Conservation (phyloP, 106 monocot species). For the Dendrobium chrysotoxum region DNA sequence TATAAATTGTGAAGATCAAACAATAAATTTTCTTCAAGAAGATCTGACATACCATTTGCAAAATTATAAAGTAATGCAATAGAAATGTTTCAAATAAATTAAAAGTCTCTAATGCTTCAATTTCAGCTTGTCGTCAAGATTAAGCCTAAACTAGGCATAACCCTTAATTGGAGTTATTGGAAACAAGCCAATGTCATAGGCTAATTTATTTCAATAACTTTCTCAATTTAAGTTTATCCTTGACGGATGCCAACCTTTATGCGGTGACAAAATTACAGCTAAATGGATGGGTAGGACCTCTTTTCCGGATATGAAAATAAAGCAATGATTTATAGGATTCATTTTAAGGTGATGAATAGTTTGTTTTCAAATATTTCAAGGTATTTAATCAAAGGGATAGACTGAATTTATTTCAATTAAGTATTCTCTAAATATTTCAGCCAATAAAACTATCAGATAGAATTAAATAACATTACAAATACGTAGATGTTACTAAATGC, state of each 20-base stretch:
- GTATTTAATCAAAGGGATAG: neutral
- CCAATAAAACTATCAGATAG: neutral
- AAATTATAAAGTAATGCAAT: neutral
- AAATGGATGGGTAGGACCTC: neutral
- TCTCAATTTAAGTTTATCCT: neutral
- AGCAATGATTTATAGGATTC: neutral
- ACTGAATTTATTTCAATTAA: neutral
- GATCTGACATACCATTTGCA: neutral
- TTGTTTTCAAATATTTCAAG: neutral
- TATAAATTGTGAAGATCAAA: neutral
- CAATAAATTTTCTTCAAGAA: neutral
- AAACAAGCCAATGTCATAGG: neutral
- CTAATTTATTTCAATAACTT: neutral
- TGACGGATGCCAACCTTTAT: neutral
- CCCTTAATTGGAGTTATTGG: neutral
- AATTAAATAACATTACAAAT: neutral
- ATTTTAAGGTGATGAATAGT: neutral
- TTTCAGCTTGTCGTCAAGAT: neutral
- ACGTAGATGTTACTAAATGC: neutral
- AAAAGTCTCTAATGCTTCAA: no score
- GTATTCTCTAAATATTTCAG: neutral
- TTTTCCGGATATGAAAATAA: neutral
- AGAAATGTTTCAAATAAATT: neutral
- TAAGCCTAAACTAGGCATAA: neutral
- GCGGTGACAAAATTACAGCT: neutral